Evolutionary conservation across 257 asterid species (phyloP), one percentile per base, ranked within the genome.

Genomic region (Lithospermum erythrorhizon): DNA sequence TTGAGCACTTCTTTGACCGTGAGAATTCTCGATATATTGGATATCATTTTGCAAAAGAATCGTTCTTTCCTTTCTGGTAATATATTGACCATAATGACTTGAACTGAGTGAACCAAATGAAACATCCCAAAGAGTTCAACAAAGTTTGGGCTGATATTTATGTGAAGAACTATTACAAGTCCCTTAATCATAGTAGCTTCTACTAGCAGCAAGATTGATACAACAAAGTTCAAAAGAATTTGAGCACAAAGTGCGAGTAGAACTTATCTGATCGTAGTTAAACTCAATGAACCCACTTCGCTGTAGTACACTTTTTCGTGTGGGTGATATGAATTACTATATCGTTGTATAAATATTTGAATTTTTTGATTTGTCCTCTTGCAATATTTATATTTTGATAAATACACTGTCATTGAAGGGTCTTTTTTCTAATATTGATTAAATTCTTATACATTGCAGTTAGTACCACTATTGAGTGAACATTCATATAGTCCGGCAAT

Each of bases 141-240:
- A 89, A 87, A 77, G 95, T 93, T 64, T 93, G 99, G 97, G 91
- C 95, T n/a, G 99, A 83, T 49, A 81, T 93, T 76, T 93, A 86
- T 87, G 65, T 87, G 3, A 89, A 83, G 85, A 89, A 93, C 72
- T 96, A 89, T 65, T 82, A 81, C 73, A 93, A 89, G 83, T 93
- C 99, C 21, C 99, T 93, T 55, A 96, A 93, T 64, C 99, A 93
- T 75, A 96, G 97, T 63, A 85, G 96, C 76, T 93, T 93, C 87
- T 93, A 89, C 71, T 89, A 89, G 87, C 99, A 89, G 73, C 96
- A 87, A 75, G 99, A 93, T 73, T 85, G 96, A n/a, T n/a, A n/a
- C n/a, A n/a, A n/a, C n/a, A n/a, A n/a, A n/a, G n/a, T n/a, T n/a
- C n/a, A n/a, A 0, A 93, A 89, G 87, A 79, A 82, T 78, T 78